These are phyloP conservation scores for Kandelia obovata DNA, from an alignment of 345 rosid species.

Conservation along the genomic window DNA sequence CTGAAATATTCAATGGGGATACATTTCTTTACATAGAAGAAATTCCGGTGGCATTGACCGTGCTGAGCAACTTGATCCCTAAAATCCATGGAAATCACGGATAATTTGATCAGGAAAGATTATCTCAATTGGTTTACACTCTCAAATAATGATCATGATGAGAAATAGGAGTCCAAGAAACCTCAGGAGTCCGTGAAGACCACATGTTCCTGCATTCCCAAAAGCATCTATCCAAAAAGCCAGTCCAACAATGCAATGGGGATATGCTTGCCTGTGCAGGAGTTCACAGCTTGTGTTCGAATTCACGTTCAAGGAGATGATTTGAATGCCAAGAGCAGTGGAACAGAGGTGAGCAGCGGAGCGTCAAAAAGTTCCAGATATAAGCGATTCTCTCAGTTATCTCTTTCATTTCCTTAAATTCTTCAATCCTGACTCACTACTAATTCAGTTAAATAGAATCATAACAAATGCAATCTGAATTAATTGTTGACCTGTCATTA, in stretches of 20 bases:
- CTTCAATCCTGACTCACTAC: neutral
- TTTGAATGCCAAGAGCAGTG: constrained; percentile 9
- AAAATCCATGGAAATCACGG: constrained; percentile 38
- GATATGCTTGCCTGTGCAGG: constrained; percentile 25
- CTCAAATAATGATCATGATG: constrained; percentile 31
- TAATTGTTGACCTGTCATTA: neutral
- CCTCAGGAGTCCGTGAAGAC: constrained; percentile 51
- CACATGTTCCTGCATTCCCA: constrained; percentile 41
- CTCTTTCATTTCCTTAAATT: neutral
- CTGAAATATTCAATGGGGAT: constrained; percentile 64
- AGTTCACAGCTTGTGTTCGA: no score
- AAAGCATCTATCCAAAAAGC: constrained; percentile 19
- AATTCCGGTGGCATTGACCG: constrained; percentile 26
- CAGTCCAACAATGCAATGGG: constrained; percentile 38
- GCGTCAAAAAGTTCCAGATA: constrained; percentile 29
- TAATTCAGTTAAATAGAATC: constrained; percentile 32
- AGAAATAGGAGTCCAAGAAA: constrained; percentile 47
- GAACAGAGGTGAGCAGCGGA: constrained; percentile 22
- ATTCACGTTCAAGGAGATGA: no score
- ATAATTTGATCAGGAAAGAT: constrained; percentile 32
- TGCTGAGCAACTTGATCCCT: constrained; percentile 17
- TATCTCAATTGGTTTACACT: constrained; percentile 30
- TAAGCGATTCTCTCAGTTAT: neutral
- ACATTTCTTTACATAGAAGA: constrained; percentile 41
- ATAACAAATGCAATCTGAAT: constrained; percentile 20